Percentiles rank a stretch among this genome's conserved stretches.
These are phyloP conservation scores for Scedosporium apiospermum DNA, from an alignment of 2,329 filamentous ascomycete species.

Conservation along the genomic window DNA sequence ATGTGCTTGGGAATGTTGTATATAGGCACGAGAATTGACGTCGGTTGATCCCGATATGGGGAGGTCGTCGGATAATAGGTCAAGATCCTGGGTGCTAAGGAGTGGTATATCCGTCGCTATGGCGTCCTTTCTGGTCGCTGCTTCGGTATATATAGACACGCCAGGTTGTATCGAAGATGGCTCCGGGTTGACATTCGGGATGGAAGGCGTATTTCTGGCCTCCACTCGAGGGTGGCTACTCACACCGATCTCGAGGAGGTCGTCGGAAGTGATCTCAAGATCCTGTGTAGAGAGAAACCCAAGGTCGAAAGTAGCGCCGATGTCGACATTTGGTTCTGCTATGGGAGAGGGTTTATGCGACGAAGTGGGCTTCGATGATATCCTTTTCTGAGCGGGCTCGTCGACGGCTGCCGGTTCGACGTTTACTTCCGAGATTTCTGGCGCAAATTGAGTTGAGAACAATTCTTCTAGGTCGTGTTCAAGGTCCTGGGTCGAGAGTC, in stretches of 20 bases:
- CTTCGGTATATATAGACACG: neutral
- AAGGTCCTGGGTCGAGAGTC: conserved; percentile 12
- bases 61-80: conserved; percentile 42
- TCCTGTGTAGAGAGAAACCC: neutral
- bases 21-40: conserved; percentile 6
- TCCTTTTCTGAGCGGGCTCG: neutral
- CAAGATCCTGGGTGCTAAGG: conserved; percentile 42
- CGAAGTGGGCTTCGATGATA: neutral
- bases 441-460: conserved; percentile 10
- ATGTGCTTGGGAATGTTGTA: conserved; percentile 10
- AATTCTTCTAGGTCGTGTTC: conserved; percentile 11
- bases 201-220: neutral
- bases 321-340: neutral
- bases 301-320: neutral
- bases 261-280: neutral
- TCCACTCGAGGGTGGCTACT: neutral
- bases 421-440: neutral
- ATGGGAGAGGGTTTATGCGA: neutral
- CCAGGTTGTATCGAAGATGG: neutral
- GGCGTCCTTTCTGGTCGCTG: conserved; percentile 1
- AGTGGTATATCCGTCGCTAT: conserved; percentile 18
- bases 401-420: neutral
- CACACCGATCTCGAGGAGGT: neutral
- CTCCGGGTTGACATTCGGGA: neutral
- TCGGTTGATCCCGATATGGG: conserved; percentile 28